These are phyloP conservation scores for Beta macrorhiza DNA, from an alignment of 179 eudicot species.

Conservation along the genomic window DNA sequence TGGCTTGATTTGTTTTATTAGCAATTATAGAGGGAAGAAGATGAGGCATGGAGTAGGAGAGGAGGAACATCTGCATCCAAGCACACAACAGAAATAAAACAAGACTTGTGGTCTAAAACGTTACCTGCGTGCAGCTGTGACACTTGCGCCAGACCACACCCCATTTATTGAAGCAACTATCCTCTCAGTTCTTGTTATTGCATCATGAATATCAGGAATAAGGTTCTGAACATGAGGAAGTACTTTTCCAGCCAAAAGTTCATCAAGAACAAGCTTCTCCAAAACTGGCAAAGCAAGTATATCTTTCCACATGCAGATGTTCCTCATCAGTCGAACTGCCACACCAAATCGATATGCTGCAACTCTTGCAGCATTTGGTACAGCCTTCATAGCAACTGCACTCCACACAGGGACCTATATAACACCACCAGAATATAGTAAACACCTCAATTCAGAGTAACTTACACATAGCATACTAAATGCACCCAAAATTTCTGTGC, in stretches of 20 bases:
- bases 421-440: constrained; percentile 4
- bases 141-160: constrained; percentile 78
- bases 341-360: constrained; percentile 88
- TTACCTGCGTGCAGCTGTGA: constrained; percentile 69
- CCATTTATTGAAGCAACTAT: constrained; percentile 68
- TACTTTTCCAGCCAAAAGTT: constrained; percentile 66
- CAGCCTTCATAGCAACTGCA: constrained; percentile 66
- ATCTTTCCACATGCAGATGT: constrained; percentile 84
- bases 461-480: neutral
- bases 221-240: constrained; percentile 86
- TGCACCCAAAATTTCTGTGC: neutral
- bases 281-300: constrained; percentile 68
- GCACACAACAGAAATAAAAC: neutral
- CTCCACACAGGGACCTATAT: constrained; percentile 89
- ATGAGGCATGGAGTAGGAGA: neutral
- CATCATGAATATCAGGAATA: constrained; percentile 71
- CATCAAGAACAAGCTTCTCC: constrained; percentile 83
- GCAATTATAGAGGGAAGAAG: neutral
- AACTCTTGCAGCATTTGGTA: constrained; percentile 80
- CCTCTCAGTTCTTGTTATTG: constrained; percentile 77
- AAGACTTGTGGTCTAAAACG: neutral
- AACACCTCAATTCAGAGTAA: neutral
- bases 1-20: neutral
- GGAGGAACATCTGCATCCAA: neutral
- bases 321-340: constrained; percentile 78